Base-by-base conservation (phyloP, 805 yeast genomes). In the Metschnikowia vanudenii region DNA sequence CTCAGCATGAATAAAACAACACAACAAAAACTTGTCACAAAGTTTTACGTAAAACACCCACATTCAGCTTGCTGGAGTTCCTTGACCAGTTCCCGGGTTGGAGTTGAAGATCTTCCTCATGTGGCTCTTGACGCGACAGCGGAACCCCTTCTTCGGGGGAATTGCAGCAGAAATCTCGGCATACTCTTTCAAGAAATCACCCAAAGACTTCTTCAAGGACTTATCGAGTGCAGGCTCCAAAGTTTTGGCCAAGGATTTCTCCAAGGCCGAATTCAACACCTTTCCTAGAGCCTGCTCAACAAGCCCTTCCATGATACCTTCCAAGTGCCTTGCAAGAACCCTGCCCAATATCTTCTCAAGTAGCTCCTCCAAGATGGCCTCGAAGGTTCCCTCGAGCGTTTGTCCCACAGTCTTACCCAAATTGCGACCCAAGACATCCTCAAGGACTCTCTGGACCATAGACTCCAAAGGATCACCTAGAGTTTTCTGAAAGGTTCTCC, bases 251-350 rank as follows among this genome's bases (percentile, higher is more conserved):
- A 43, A 32, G 8, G 46, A 26, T 9, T 43, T 43, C 12, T 43
- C 46, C 28, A 43, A 32, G 4, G 46, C 46, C 8, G 41, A 16
- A 3, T 18, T 37, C 29, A 43, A 37, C 20, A 43, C 46, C 17
- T 33, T 43, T 19, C 41, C 46, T 19, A 43, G 30, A 7, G 46
- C 41, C 22, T 26, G 41, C 22, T 43, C 46, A n/a, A 43, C 38
- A 16, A 43, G 41, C 28, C 38, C 41, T 28, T 43, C 46, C 46
- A 37, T 37, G 6, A 43, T 16, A n/a, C 46, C 46, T 17, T 43
- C 46, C 42, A 43, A 37, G 30, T 43, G 41, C n/a, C 41, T 37
- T 12, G 41, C 41, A 20, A 43, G 13, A 13, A 43, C 46, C 1
- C 38, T 32, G 33, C 46, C 46, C 33, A 43, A 37, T 32, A 43